Evolutionary conservation across 495 filamentous ascomycete species (phyloP).

Genomic region (Xylaria telfairii): DNA sequence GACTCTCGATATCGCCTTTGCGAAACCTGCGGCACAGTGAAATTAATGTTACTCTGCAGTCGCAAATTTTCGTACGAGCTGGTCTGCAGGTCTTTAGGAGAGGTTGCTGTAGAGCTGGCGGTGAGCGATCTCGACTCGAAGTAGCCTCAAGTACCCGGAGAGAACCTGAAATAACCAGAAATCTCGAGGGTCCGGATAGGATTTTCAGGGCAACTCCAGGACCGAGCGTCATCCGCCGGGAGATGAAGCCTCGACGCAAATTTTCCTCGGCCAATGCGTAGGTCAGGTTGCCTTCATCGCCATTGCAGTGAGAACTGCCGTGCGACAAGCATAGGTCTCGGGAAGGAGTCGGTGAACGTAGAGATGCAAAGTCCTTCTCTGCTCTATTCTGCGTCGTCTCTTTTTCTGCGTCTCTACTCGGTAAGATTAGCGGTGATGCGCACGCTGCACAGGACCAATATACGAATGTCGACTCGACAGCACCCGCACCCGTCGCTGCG

Average conservation of each 20-base stretch:
- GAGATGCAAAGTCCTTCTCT: not conserved
- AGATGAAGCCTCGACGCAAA: not conserved
- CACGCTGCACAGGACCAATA: not conserved
- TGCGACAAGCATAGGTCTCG: conserved; percentile 4
- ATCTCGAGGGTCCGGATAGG: not conserved
- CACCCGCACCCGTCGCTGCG: not conserved
- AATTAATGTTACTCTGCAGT: not conserved
- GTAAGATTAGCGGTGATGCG: not conserved
- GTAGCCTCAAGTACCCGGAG: conserved; percentile 16
- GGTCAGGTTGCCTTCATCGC: conserved; percentile 5
- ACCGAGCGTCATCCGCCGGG: not conserved
- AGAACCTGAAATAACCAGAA: not conserved
- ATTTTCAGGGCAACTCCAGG: not conserved
- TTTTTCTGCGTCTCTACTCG: not conserved
- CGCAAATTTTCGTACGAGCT: conserved; percentile 6
- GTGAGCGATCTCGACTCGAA: conserved; percentile 11
- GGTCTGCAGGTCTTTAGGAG: conserved; percentile 4
- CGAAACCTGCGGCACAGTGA: not conserved
- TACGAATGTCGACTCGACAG: not conserved
- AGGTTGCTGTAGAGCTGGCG: conserved; percentile 4
- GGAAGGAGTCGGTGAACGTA: conserved; percentile 13
- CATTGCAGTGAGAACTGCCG: not conserved
- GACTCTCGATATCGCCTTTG: not conserved
- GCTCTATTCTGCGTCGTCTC: not conserved
- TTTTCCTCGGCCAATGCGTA: not conserved